These are phyloP conservation scores for Metschnikowia dekortorum DNA, from an alignment of 805 yeast genomes.

Conservation along the genomic window DNA sequence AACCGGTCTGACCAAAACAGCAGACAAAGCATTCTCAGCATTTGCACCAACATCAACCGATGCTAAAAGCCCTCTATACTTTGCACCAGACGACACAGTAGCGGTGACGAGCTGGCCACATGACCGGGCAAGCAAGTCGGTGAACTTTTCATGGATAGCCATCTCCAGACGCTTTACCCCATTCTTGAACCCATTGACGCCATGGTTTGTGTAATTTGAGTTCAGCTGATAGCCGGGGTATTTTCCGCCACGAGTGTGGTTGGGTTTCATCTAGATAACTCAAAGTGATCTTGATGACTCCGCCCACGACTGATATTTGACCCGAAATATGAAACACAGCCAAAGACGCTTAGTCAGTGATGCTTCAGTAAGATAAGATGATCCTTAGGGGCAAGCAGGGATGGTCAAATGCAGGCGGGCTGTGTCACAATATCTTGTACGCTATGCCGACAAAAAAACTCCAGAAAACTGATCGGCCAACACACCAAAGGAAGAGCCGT, in stretches of 20 bases:
- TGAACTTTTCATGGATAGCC: slow-evolving; percentile 1
- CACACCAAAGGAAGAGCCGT: not conserved
- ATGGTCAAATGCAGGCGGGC: not conserved
- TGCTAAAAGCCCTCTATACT: slow-evolving; percentile 54
- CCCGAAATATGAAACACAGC: not conserved
- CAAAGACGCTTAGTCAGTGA: not conserved
- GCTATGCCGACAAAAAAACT: not conserved
- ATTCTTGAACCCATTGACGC: not conserved
- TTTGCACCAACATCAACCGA: slow-evolving; percentile 38
- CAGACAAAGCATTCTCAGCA: slow-evolving; percentile 45
- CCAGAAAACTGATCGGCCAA: not conserved
- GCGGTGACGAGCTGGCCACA: slow-evolving; percentile 53
- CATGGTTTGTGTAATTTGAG: not conserved
- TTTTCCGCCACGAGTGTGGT: slow-evolving; percentile 10
- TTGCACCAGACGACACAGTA: slow-evolving; percentile 59
- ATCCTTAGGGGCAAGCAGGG: not conserved
- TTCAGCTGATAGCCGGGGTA: slow-evolving; percentile 2
- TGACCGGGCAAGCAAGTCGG: slow-evolving; percentile 14
- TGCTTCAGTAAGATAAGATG: not conserved
- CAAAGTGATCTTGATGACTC: not conserved
- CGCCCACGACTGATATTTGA: not conserved
- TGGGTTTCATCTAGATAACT: slow-evolving; percentile 5
- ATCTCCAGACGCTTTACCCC: slow-evolving; percentile 1
- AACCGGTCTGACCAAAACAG: slow-evolving; percentile 52
- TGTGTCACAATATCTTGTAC: not conserved